Evolutionary conservation across 192 early-diverging fungal genomes (phyloP).

Genomic region (Gigaspora rosea): DNA sequence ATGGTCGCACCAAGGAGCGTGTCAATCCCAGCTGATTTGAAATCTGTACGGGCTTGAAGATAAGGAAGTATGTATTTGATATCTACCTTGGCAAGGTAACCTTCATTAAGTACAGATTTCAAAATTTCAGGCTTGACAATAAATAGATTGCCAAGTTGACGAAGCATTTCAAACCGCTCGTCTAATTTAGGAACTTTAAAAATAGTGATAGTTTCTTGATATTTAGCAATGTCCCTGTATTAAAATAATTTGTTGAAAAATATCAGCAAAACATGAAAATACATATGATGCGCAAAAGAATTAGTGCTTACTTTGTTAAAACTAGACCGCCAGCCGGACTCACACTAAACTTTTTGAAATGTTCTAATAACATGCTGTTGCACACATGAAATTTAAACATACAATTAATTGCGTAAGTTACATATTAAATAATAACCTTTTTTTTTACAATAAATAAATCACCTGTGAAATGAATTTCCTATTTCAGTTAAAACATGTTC

Average conservation of each 20-base stretch:
- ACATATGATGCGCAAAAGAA: not conserved
- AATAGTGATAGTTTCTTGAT: slow-evolving; percentile 79
- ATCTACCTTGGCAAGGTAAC: slow-evolving; percentile 80
- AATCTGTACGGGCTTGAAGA: slow-evolving; percentile 87
- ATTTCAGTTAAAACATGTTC: slow-evolving; percentile 78
- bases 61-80: slow-evolving; percentile 81
- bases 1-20: slow-evolving; percentile 46
- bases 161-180: slow-evolving; percentile 87
- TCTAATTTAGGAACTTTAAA: slow-evolving; percentile 76
- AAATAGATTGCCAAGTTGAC: slow-evolving; percentile 92
- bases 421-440: not conserved
- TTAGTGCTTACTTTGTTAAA: slow-evolving; percentile 69
- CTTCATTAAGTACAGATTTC: slow-evolving; percentile 84
- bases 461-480: slow-evolving; percentile 80
- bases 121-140: slow-evolving; percentile 90
- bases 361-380: slow-evolving; percentile 82
- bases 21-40: slow-evolving; percentile 63
- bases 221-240: slow-evolving; percentile 85
- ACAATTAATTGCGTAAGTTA: not conserved
- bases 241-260: not conserved
- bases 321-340: slow-evolving; percentile 87
- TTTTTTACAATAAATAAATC: slow-evolving; percentile 29
- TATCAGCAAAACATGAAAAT: not conserved
- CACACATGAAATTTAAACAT: not conserved
- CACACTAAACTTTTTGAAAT: slow-evolving; percentile 86